phyloP scores from a whole-genome alignment of 202 grass and related monocot species.

The Carex sylvatica region DNA sequence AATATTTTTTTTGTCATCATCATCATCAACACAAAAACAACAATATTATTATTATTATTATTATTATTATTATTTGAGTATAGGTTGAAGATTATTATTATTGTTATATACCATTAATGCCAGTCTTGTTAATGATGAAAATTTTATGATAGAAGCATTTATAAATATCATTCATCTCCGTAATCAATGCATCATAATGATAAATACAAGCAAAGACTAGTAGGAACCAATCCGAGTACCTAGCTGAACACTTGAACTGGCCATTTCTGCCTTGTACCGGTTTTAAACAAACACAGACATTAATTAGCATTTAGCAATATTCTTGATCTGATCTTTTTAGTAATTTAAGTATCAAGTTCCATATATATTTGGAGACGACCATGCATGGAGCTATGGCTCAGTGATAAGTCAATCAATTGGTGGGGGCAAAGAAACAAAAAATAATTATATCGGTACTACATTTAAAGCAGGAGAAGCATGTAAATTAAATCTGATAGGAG shows the following conservation, averaged over 20 bases:
- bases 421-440: not conserved
- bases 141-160: too few relatives aligned
- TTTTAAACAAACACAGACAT: not conserved
- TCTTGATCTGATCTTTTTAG: too few relatives aligned
- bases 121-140: not conserved
- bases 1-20: too few relatives aligned
- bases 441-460: not conserved
- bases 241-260: not conserved
- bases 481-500: not conserved
- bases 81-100: too few relatives aligned
- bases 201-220: not conserved
- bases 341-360: too few relatives aligned
- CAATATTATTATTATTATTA: not conserved
- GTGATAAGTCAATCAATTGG: not conserved
- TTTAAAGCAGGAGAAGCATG: conserved; percentile 17
- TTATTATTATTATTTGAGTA: not conserved
- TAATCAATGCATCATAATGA: not conserved
- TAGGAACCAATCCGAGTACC: not conserved
- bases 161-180: not conserved
- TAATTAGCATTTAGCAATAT: too few relatives aligned
- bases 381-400: too few relatives aligned
- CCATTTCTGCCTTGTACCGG: not conserved
- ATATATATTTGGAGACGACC: too few relatives aligned
- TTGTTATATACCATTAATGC: not conserved
- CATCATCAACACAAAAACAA: too few relatives aligned